Percentiles rank a stretch among this genome's conserved stretches.
Evolutionary conservation across 2,329 filamentous ascomycete genomes (phyloP).

Genomic region (Monosporascus sp.): DNA sequence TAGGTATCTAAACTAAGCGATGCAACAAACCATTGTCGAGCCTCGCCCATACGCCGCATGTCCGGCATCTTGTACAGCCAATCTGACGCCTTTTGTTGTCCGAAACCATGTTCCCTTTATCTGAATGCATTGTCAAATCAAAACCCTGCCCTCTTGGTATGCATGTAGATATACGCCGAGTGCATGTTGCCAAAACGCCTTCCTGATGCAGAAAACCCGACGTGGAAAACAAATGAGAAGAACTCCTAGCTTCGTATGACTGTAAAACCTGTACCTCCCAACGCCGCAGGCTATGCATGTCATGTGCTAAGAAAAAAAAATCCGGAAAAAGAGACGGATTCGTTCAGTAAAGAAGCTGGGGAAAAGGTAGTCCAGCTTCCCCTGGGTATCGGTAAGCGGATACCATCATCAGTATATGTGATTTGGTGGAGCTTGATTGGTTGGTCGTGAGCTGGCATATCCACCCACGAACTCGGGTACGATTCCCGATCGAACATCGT

Average conservation of each 20-base stretch:
- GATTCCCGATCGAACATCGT: slow-evolving; percentile 63
- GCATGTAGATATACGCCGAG: not conserved
- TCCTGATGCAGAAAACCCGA: not conserved
- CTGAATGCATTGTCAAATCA: not conserved
- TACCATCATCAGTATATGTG: slow-evolving; percentile 11
- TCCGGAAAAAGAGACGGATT: slow-evolving; percentile 6
- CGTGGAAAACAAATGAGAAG: not conserved
- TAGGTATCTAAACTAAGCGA: not conserved
- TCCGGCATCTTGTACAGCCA: too few relatives aligned
- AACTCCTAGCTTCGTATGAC: not conserved
- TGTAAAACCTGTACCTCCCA: not conserved
- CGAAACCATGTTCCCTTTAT: not conserved
- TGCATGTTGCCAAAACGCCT: not conserved
- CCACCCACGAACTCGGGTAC: slow-evolving; percentile 54
- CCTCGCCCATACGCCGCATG: not conserved
- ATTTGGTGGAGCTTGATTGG: not conserved
- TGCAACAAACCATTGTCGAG: not conserved
- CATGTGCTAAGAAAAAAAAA: slow-evolving; percentile 7
- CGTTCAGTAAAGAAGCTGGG: not conserved
- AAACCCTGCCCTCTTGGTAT: not conserved
- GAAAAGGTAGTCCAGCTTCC: not conserved
- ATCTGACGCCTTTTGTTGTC: not conserved
- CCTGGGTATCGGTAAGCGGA: not conserved
- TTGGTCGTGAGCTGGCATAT: slow-evolving; percentile 14
- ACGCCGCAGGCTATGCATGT: slow-evolving; percentile 24